These are phyloP conservation scores for Stachybotrys chartarum DNA, from an alignment of 2,329 filamentous ascomycete species.

Conservation along the genomic window DNA sequence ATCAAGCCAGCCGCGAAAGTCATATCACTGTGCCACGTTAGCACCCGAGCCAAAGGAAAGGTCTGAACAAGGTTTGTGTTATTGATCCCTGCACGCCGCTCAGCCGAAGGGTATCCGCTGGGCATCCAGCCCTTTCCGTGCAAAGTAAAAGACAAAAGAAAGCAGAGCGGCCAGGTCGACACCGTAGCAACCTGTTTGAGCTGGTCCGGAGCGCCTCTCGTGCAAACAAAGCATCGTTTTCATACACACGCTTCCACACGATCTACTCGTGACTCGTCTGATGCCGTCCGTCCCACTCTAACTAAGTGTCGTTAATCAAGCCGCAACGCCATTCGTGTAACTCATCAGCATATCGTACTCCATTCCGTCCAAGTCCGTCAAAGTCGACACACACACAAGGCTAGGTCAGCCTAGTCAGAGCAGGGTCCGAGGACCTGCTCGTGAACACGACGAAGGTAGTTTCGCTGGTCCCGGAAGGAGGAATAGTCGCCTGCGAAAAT, in stretches of 20 bases:
- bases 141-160: background rate
- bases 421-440: constrained; percentile 28
- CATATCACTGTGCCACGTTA: constrained; percentile 23
- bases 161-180: background rate
- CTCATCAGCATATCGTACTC: no score
- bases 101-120: background rate
- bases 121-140: background rate
- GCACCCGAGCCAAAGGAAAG: constrained; percentile 11
- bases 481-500: constrained; percentile 75
- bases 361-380: background rate
- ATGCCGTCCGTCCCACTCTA: constrained; percentile 2
- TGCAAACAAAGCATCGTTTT: background rate
- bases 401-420: constrained; percentile 12
- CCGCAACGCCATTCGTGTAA: background rate
- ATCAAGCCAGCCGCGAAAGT: background rate
- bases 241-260: background rate
- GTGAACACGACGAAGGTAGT: constrained; percentile 50
- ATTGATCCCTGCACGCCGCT: background rate
- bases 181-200: background rate
- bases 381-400: background rate
- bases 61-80: background rate
- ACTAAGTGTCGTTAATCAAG: background rate
- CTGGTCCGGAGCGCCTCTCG: background rate
- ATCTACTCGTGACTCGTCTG: constrained; percentile 1
- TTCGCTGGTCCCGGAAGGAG: constrained; percentile 62